Evolutionary conservation across 441 rosid species (phyloP), one percentile per base, ranked within the genome.

Genomic region (Eruca vesicaria): DNA sequence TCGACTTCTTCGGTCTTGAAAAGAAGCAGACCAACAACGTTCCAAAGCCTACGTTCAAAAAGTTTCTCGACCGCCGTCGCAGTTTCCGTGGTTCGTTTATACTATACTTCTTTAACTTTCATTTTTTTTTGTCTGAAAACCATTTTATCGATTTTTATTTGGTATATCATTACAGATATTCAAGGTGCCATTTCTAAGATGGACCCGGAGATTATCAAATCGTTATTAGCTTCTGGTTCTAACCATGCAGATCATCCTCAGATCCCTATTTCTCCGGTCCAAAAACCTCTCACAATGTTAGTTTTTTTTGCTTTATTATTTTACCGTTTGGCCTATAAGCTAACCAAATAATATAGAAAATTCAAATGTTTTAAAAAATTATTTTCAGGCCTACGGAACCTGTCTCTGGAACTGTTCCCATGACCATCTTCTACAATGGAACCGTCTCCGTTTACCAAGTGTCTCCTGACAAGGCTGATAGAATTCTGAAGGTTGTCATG

Each of bases 371-470:
- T 19, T 19, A 59, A 72, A 3, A n/a, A 6, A 10, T 4, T 11
- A 0, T 5, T 1, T 52, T 69, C 62, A 86, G 86, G 78, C 28
- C 68, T 5, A 9, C 64, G 0, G 86, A 83, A 79, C 67, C 19
- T 11, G 20, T 66, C 7, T 41, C 71, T 18, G 86, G 78, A 62
- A 72, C 85, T 0, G 84, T 89, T 69, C 96, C 97, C 2, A 57
- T 95, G 84, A 95, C 99, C 2, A 91, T 95, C 20, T 93, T 93
- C 78, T 93, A 92, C 82, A 90, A 88, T 29, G 98, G 98, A 74
- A 80, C 76, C 5, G 99, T 95, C 10, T 65, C 88, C 5, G 87
- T 91, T 28, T 92, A 83, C 71, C 82, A 91, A 66, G 85, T 95
- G 26, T 82, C 89, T 60, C 84, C 38, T 15, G 82, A 83, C 52